Conservation (phyloP, 2,329 filamentous ascomycete species). For the Teratosphaeria destructans region DNA sequence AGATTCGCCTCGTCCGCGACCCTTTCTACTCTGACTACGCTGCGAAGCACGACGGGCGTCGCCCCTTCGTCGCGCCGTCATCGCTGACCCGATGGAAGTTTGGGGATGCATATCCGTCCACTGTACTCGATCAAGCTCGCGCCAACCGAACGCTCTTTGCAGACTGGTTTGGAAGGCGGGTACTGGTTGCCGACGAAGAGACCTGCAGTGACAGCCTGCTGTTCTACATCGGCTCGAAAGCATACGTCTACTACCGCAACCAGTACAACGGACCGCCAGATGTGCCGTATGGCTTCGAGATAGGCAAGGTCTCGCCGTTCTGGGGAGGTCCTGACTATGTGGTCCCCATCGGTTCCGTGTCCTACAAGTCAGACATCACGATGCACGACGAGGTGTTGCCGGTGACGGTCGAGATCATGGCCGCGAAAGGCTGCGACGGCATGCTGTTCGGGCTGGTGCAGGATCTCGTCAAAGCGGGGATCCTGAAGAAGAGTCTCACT, state of each 20-base stretch:
- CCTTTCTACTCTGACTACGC: conserved; percentile 43
- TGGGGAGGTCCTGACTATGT: conserved; percentile 40
- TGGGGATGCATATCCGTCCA: conserved; percentile 31
- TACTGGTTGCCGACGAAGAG: conserved; percentile 32
- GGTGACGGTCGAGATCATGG: conserved; percentile 49
- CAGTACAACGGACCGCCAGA: conserved; percentile 28
- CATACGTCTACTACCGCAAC: conserved; percentile 35
- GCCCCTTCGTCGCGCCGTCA: conserved; percentile 41
- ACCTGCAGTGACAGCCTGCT: conserved; percentile 42
- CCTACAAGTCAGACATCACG: conserved; percentile 40
- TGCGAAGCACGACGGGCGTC: conserved; percentile 33
- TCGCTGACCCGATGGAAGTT: conserved; percentile 40
- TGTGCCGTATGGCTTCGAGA: conserved; percentile 41
- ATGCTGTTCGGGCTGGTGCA: conserved; percentile 46
- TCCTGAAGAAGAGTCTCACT: conserved; percentile 36
- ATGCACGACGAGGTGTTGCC: conserved; percentile 43
- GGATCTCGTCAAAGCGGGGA: conserved; percentile 40
- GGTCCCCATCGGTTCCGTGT: conserved; percentile 33
- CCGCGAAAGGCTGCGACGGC: conserved; percentile 50
- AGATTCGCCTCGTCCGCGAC: conserved; percentile 35
- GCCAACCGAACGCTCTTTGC: conserved; percentile 42
- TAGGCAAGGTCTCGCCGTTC: conserved; percentile 39
- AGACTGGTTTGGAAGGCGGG: conserved; percentile 38
- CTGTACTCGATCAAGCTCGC: conserved; percentile 33
- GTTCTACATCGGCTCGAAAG: conserved; percentile 38